phyloP scores from a whole-genome alignment of 306 rosid species.

The Cucumis cinereus region DNA sequence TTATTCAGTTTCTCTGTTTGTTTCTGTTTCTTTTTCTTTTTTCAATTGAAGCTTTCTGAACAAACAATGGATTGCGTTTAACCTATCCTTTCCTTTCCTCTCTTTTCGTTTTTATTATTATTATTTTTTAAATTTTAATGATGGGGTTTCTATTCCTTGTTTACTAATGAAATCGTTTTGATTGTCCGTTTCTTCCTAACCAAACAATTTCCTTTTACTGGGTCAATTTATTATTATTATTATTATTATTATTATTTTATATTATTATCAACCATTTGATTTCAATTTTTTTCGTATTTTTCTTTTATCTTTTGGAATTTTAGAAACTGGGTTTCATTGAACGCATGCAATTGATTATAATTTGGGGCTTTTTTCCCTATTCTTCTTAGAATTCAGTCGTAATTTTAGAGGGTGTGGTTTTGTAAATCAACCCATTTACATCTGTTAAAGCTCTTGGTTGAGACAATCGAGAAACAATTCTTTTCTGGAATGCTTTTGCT shows the following conservation, averaged over 20 bases:
- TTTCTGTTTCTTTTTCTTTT: neutral
- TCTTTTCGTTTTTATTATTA: neutral
- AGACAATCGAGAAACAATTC: neutral
- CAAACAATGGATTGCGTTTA: constrained; percentile 4
- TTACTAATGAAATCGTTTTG: neutral
- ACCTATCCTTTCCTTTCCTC: neutral
- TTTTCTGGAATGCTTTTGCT: neutral
- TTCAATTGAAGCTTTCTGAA: neutral
- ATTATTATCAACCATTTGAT: constrained; percentile 6
- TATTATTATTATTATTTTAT: constrained; percentile 18
- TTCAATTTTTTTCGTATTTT: constrained; percentile 25
- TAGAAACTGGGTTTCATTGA: constrained; percentile 18
- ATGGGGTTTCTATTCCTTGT: neutral
- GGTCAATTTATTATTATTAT: constrained; percentile 30
- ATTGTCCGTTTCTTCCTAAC: constrained; percentile 7
- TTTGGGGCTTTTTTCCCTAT: constrained; percentile 14
- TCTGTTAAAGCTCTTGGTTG: neutral
- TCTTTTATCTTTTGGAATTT: constrained; percentile 12
- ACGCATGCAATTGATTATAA: constrained; percentile 25
- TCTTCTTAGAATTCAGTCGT: neutral
- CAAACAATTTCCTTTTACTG: constrained; percentile 17
- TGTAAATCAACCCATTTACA: neutral
- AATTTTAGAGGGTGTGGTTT: neutral
- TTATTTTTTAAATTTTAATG: neutral
- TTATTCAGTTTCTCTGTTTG: neutral